These are phyloP conservation scores for Pistacia vera DNA, from an alignment of 345 rosid species.

Conservation along the genomic window DNA sequence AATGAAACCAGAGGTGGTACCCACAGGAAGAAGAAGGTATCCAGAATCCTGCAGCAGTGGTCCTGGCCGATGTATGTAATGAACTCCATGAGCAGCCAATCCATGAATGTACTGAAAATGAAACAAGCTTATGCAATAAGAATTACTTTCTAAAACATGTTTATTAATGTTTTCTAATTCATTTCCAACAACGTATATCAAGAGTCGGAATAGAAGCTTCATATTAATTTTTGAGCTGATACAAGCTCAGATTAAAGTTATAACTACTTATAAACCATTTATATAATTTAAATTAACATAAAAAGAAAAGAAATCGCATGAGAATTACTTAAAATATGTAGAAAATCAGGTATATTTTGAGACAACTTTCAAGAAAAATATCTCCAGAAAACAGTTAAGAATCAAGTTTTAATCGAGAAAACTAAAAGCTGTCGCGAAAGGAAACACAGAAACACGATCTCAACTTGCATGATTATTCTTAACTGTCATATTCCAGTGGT, in stretches of 20 bases:
- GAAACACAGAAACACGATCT: background rate
- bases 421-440: too few species aligned
- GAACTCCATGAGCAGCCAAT: slow-evolving; percentile 90
- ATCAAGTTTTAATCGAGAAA: too few species aligned
- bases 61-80: slow-evolving; percentile 74
- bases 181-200: background rate
- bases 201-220: background rate
- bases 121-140: background rate
- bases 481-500: background rate
- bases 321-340: too few species aligned
- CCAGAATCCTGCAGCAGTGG: slow-evolving; percentile 73
- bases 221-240: too few species aligned
- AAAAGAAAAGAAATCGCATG: too few species aligned
- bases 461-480: background rate
- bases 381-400: too few species aligned
- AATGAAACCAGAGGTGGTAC: slow-evolving; percentile 22
- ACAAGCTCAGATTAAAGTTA: too few species aligned
- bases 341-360: too few species aligned
- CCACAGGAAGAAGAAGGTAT: slow-evolving; percentile 68
- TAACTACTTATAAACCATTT: too few species aligned
- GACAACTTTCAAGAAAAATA: too few species aligned
- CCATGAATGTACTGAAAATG: slow-evolving; percentile 68
- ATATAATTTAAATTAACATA: too few species aligned
- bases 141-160: background rate
- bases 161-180: background rate